These are phyloP conservation scores for Magnolia kwangsiensis DNA, from an alignment of 164 flowering plant genomes.

Conservation along the genomic window DNA sequence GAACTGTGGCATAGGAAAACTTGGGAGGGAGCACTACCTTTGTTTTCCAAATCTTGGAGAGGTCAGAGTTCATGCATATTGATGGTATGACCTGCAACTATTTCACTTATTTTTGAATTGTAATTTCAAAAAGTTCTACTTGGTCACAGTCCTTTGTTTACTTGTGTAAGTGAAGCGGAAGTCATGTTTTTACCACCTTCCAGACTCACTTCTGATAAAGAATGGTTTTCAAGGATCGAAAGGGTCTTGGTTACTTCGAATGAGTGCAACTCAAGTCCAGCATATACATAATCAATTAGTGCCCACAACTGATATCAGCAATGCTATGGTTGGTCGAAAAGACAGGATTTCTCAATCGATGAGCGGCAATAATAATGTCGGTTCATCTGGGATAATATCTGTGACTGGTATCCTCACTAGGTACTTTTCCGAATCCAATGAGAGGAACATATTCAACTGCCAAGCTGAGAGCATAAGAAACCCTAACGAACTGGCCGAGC, in stretches of 20 bases:
- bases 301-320: background rate
- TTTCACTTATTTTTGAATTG: background rate
- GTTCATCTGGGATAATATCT: constrained; percentile 32
- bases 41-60: constrained; percentile 53
- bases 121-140: background rate
- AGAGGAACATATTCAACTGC: too few relatives aligned
- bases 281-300: background rate
- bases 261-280: constrained; percentile 20
- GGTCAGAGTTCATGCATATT: constrained; percentile 39
- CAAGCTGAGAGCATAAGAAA: too few relatives aligned
- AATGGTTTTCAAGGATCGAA: constrained; percentile 36
- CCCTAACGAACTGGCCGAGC: too few relatives aligned
- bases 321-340: background rate
- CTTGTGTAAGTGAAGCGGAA: constrained; percentile 44
- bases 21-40: constrained; percentile 40
- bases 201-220: constrained; percentile 41
- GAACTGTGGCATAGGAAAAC: constrained; percentile 31
- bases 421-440: too few relatives aligned
- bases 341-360: background rate
- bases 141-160: background rate
- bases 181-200: constrained; percentile 46
- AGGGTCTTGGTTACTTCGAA: constrained; percentile 44
- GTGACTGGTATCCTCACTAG: constrained; percentile 41
- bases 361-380: constrained; percentile 1
- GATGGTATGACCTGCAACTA: constrained; percentile 32